Base-by-base conservation (phyloP, 1,284 basidiomycete genomes). In the Caloboletus inedulis region DNA sequence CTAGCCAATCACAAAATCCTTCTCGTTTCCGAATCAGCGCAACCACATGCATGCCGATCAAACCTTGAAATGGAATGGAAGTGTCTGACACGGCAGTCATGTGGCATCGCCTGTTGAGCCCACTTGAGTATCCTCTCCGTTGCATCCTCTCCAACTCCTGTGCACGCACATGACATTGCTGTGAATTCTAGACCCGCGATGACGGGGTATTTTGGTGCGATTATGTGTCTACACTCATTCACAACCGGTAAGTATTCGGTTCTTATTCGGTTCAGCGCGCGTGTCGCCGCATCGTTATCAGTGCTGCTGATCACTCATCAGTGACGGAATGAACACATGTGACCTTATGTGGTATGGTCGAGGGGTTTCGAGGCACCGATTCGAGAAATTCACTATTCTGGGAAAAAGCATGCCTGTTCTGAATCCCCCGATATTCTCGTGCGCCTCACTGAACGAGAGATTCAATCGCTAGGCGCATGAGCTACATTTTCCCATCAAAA, bases 41-140 rank as follows among this genome's bases (percentile, higher is more conserved):
- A 51, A 49, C 43, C 49, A 53, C 50, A 56, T 43, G 49, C 36
- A 43, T 65, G 63, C 27, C 52, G 60, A 60, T 60, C 63, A 62
- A 62, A 62, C 64, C 52, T 61, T 62, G 60, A 48, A 58, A 66
- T 51, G 58, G 53, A 65, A 62, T 66, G 61, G 61, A 62, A 62
- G 62, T 47, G 1, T 49, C 23, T 63, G 43, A 59, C 61, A 36
- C 35, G 59, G 52, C 51, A 65, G 18, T 21, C 43, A 23, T 23
- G 34, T 62, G 48, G 48, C 46, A 60, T 47, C 46, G 44, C 40
- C 45, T 40, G 51, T 36, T 46, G 39, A 34, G 37, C 19, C 47
- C 47, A 23, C 23, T 30, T 21, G 6, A 16, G 13, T 36, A 40
- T 19, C 27, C 47, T 33, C 37, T 18, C 29, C 41, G 4, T 29